Evolutionary conservation across 306 rosid species (phyloP).

Genomic region (Fragaria ananassa): DNA sequence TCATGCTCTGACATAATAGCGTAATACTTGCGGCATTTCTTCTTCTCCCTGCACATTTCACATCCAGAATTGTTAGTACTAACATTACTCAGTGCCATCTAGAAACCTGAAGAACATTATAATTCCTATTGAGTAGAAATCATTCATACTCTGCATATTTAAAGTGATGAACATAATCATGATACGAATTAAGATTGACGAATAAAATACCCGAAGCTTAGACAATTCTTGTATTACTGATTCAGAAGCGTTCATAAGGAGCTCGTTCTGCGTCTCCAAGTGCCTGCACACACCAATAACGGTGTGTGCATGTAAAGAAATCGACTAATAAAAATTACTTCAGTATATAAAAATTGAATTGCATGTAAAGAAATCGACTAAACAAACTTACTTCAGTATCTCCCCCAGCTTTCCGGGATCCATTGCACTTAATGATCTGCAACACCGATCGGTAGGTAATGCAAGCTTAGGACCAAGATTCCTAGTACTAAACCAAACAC

Average conservation of each 20-base stretch:
- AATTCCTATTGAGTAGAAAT: neutral
- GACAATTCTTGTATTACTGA: constrained; percentile 47
- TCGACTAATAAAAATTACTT: no score
- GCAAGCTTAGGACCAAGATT: no score
- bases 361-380: neutral
- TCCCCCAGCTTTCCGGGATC: no score
- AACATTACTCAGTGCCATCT: neutral
- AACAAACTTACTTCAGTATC: constrained; percentile 31
- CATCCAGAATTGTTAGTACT: neutral
- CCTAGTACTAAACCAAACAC: no score
- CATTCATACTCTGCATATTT: neutral
- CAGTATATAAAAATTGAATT: neutral
- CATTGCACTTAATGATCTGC: no score
- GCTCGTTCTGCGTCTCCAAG: constrained; percentile 57
- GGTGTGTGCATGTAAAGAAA: no score
- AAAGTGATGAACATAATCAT: neutral
- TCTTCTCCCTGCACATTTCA: constrained; percentile 49
- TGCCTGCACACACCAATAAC: constrained; percentile 26
- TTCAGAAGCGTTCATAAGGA: constrained; percentile 39
- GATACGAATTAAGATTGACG: neutral
- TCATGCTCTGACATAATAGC: constrained; percentile 45
- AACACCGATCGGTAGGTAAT: no score
- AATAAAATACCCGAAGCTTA: constrained; percentile 38
- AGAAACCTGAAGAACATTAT: neutral
- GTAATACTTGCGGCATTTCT: constrained; percentile 50